Evolutionary conservation across 179 eudicot species (phyloP).

Genomic region (Carnegiea gigantea): DNA sequence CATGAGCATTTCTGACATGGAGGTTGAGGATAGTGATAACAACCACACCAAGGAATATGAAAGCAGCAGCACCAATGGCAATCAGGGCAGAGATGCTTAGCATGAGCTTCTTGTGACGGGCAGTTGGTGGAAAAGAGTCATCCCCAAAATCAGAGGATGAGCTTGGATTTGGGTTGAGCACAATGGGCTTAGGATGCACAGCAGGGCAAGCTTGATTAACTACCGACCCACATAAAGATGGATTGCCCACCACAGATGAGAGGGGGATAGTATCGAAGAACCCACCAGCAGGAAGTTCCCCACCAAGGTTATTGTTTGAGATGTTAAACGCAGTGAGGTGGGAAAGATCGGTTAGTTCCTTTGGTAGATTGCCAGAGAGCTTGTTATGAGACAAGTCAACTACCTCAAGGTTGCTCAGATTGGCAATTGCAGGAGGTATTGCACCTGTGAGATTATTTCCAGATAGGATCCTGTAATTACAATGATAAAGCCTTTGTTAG

Average conservation of each 20-base stretch:
- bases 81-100: constrained; percentile 79
- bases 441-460: constrained; percentile 67
- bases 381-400: constrained; percentile 69
- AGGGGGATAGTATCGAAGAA: constrained; percentile 72
- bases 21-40: constrained; percentile 64
- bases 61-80: constrained; percentile 84
- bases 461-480: constrained; percentile 49
- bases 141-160: constrained; percentile 51
- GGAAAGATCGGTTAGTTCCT: constrained; percentile 70
- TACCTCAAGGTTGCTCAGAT: constrained; percentile 54
- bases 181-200: constrained; percentile 87
- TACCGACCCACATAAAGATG: constrained; percentile 76
- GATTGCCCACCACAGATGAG: constrained; percentile 67
- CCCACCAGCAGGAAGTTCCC: constrained; percentile 81
- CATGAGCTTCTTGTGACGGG: constrained; percentile 56
- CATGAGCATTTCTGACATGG: constrained; percentile 50
- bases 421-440: constrained; percentile 51
- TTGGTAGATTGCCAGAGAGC: constrained; percentile 64
- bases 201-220: constrained; percentile 72
- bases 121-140: constrained; percentile 40
- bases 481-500: constrained; percentile 25
- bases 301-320: constrained; percentile 69
- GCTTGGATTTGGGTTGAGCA: constrained; percentile 88
- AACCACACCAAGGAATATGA: constrained; percentile 74
- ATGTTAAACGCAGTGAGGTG: constrained; percentile 63